These are phyloP conservation scores for Chytridium lagenaria DNA, from an alignment of 371 early-diverging fungal genomes.

Conservation along the genomic window DNA sequence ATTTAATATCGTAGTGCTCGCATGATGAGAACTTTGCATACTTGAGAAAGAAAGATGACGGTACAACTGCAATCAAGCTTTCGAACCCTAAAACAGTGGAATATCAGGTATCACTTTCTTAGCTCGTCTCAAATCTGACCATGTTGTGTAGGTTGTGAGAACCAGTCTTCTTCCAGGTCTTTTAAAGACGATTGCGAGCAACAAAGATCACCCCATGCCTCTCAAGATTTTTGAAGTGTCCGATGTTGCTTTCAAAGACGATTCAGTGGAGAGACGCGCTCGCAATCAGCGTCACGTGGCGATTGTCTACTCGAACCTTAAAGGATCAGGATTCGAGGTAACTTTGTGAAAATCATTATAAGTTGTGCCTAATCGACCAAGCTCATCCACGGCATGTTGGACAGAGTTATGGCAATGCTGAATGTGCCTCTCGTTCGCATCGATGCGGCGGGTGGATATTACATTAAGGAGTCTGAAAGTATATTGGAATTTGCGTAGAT, in stretches of 20 bases:
- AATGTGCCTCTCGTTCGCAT: conserved; percentile 55
- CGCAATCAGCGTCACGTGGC: conserved; percentile 92
- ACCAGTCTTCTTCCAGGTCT: conserved; percentile 95
- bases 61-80: conserved; percentile 83
- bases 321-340: conserved; percentile 91
- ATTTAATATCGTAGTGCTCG: conserved; percentile 75
- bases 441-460: conserved; percentile 72
- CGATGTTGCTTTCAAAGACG: conserved; percentile 90
- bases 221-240: conserved; percentile 97
- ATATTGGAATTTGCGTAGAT: conserved; percentile 32
- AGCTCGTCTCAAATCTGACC: background rate
- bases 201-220: conserved; percentile 93
- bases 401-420: conserved; percentile 88
- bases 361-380: conserved; percentile 22
- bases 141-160: conserved; percentile 80
- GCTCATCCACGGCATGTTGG: conserved; percentile 89
- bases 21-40: conserved; percentile 94
- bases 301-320: conserved; percentile 83
- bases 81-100: conserved; percentile 97
- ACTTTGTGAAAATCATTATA: no score
- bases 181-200: conserved; percentile 93
- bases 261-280: conserved; percentile 81
- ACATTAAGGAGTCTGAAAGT: conserved; percentile 80
- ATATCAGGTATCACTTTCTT: conserved; percentile 59
- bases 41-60: conserved; percentile 79